Evolutionary conservation across 768 basidiomycete genomes (phyloP).

Genomic region (Hypholoma sublateritium): DNA sequence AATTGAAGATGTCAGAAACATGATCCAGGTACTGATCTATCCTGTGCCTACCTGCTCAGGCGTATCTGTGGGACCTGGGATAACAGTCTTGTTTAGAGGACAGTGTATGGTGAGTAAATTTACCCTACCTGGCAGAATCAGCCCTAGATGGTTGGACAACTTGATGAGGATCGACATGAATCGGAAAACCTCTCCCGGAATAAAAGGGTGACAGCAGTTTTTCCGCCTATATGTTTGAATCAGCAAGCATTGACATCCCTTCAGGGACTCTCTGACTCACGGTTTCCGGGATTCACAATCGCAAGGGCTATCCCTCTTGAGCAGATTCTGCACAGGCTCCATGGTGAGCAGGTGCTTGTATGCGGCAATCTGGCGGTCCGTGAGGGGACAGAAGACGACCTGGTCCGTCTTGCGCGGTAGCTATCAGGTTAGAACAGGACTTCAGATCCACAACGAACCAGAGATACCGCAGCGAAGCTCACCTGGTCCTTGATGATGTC

Average conservation of each 20-base stretch:
- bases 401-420: conserved; percentile 87
- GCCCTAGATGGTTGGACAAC: conserved; percentile 82
- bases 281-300: conserved; percentile 61
- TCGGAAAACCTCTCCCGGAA: conserved; percentile 69
- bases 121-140: conserved; percentile 76
- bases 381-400: conserved; percentile 92
- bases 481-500: conserved; percentile 73
- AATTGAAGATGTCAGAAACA: not conserved
- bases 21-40: not conserved
- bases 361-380: conserved; percentile 62
- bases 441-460: not conserved
- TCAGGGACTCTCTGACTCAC: conserved; percentile 35
- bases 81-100: not conserved
- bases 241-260: not conserved
- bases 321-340: conserved; percentile 66
- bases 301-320: conserved; percentile 72
- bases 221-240: conserved; percentile 33
- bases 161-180: conserved; percentile 84
- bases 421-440: conserved; percentile 31
- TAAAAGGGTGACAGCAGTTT: conserved; percentile 42
- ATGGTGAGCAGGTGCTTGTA: conserved; percentile 73
- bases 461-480: not conserved
- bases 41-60: conserved; percentile 55
- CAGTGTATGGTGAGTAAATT: not conserved
- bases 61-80: conserved; percentile 63